phyloP scores from a whole-genome alignment of 169 alveolate genomes.

The Cryptosporidium meleagridis region DNA sequence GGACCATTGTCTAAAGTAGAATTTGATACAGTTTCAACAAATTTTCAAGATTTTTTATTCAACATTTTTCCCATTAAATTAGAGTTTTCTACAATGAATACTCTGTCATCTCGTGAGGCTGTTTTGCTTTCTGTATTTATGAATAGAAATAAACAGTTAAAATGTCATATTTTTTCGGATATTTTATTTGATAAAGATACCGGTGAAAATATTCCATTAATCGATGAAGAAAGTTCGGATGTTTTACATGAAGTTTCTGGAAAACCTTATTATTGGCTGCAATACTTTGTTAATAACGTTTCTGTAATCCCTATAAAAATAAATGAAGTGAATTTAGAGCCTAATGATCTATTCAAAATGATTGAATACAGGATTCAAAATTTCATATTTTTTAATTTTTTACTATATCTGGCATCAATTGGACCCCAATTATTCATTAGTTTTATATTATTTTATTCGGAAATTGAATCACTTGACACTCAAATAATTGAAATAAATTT shows the following conservation, averaged over 20 bases:
- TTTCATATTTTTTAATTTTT: constrained; percentile 22
- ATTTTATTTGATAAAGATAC: constrained; percentile 38
- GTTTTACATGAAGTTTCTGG: not conserved
- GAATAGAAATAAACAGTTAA: not conserved
- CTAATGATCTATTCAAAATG: constrained; percentile 15
- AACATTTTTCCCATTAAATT: constrained; percentile 29
- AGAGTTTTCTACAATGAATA: constrained; percentile 9
- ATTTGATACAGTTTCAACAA: not conserved
- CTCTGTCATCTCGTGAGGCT: constrained; percentile 21
- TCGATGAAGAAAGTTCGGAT: constrained; percentile 17
- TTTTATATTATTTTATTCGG: constrained; percentile 10
- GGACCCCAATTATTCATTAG: not conserved
- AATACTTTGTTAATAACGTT: constrained; percentile 35
- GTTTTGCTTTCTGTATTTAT: not conserved
- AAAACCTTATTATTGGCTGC: constrained; percentile 63
- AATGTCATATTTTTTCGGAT: constrained; percentile 40
- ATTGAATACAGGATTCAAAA: constrained; percentile 36
- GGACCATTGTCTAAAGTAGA: not conserved
- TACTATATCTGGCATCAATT: constrained; percentile 15
- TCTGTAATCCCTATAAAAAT: constrained; percentile 5
- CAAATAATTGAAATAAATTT: not conserved
- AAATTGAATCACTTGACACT: not conserved
- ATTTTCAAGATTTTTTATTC: not conserved
- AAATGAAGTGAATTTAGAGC: not conserved
- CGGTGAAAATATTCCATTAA: constrained; percentile 25